These are phyloP conservation scores for Emericellopsis terricola DNA, from an alignment of 495 filamentous ascomycete genomes.

Conservation along the genomic window DNA sequence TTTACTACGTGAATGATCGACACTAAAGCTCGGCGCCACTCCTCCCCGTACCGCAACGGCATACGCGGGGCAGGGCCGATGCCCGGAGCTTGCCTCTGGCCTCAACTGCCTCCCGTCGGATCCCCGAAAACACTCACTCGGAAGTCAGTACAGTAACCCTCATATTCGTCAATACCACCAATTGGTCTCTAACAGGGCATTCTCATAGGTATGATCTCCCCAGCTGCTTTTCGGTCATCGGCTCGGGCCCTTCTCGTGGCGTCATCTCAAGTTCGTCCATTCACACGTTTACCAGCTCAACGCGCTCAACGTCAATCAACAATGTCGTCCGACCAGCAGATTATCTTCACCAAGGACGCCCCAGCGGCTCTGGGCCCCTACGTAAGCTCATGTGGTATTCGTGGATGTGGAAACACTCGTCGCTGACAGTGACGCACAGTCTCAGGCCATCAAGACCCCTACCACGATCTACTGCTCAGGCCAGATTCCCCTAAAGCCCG, in stretches of 20 bases:
- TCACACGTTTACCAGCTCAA: slow-evolving; percentile 2
- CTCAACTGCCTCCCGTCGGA: no score
- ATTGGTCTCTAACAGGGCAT: no score
- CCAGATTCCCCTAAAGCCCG: slow-evolving; percentile 67
- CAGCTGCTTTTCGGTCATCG: background rate
- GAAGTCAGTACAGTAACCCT: no score
- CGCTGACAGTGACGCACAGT: slow-evolving; percentile 26
- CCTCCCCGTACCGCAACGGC: no score
- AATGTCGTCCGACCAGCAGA: slow-evolving; percentile 27
- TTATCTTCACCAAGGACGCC: slow-evolving; percentile 33
- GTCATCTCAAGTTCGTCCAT: no score
- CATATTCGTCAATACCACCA: no score
- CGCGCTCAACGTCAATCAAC: slow-evolving; percentile 3
- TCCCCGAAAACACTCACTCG: no score
- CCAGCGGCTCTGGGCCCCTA: slow-evolving; percentile 37
- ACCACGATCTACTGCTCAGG: slow-evolving; percentile 81
- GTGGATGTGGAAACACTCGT: no score
- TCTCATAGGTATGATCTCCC: slow-evolving; percentile 1
- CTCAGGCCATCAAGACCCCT: slow-evolving; percentile 76
- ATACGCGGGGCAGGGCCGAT: no score
- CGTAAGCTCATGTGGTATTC: slow-evolving; percentile 16
- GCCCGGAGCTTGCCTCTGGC: no score
- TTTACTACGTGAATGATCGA: no score
- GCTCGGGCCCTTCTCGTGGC: slow-evolving; percentile 1
- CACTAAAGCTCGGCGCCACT: no score